These are phyloP conservation scores for Pseudogymnoascus verrucosus DNA, from an alignment of 2,329 filamentous ascomycete species.

Conservation along the genomic window DNA sequence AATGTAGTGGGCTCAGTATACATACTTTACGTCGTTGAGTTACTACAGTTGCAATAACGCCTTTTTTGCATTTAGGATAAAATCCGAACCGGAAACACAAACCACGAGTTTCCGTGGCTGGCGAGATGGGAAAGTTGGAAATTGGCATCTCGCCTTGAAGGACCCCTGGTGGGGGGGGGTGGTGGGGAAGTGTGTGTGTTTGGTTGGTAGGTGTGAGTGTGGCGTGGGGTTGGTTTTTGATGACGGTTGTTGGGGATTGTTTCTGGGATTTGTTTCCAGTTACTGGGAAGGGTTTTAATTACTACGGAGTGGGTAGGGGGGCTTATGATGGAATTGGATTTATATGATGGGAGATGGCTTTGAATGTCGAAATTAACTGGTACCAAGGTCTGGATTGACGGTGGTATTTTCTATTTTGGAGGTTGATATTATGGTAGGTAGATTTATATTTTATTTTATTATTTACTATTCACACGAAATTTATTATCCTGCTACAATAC, in stretches of 20 bases:
- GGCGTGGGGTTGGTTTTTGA: not conserved
- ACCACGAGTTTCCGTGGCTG: no score
- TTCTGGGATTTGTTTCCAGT: no score
- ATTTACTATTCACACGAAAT: not conserved
- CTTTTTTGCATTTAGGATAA: not conserved
- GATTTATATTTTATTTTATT: not conserved
- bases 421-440: not conserved
- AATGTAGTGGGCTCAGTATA: no score
- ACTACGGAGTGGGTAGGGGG: no score
- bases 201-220: not conserved
- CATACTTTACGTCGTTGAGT: no score
- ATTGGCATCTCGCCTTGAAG: not conserved
- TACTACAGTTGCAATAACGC: no score
- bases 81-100: not conserved
- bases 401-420: not conserved
- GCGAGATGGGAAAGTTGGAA: not conserved
- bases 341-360: no score
- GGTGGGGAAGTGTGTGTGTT: not conserved
- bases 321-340: no score
- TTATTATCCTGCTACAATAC: not conserved
- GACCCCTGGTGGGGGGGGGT: not conserved
- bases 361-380: not conserved
- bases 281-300: no score
- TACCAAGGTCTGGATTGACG: not conserved
- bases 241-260: not conserved